Evolutionary conservation across 176 grass and related monocot species (phyloP).

Genomic region (Eleusine indica): DNA sequence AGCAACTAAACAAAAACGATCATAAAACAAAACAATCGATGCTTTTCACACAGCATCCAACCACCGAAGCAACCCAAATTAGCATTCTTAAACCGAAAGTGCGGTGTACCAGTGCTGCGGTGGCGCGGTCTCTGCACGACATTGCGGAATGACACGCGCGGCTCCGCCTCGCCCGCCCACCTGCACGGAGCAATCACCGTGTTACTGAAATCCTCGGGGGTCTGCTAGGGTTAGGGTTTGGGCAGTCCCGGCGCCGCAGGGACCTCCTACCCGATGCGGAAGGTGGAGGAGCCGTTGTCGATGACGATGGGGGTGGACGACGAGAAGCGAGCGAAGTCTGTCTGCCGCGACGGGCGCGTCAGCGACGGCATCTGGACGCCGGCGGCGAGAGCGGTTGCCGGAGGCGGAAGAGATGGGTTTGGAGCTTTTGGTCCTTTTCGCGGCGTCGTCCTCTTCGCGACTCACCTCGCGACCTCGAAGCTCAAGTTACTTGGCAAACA

Average conservation of each 20-base stretch:
- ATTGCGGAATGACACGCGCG: conserved; percentile 79
- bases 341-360: conserved; percentile 47
- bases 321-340: conserved; percentile 69
- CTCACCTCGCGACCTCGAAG: conserved; percentile 13
- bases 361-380: conserved; percentile 26
- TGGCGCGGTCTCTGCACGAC: conserved; percentile 90
- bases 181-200: conserved; percentile 36
- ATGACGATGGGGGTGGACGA: conserved; percentile 78
- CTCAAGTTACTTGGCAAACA: neutral
- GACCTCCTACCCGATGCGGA: conserved; percentile 77
- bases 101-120: conserved; percentile 62
- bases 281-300: conserved; percentile 90
- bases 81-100: neutral
- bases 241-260: conserved; percentile 10
- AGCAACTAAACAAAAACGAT: neutral
- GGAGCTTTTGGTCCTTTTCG: neutral
- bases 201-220: neutral
- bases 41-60: neutral
- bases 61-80: neutral
- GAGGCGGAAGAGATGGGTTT: conserved; percentile 14
- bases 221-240: conserved; percentile 45
- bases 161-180: conserved; percentile 93
- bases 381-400: conserved; percentile 4
- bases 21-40: neutral
- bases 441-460: conserved; percentile 40